Evolutionary conservation across 1,284 basidiomycete species (phyloP).

Genomic region (Fereydounia khargensis): DNA sequence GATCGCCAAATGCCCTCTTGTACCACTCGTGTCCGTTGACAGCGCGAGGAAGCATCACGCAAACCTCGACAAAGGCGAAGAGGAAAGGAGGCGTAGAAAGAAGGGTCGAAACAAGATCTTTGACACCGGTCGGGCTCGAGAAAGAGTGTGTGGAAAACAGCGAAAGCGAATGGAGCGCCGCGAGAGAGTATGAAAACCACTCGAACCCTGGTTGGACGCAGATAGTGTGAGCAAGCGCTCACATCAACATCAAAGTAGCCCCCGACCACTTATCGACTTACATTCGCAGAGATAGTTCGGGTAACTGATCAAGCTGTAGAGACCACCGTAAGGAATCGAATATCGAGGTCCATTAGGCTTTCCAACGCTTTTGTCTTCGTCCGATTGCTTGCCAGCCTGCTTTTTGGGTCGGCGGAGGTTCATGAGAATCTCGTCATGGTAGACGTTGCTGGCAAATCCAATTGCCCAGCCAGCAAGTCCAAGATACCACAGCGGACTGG

Average conservation of each 20-base stretch:
- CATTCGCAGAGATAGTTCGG: conserved; percentile 90
- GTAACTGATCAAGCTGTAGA: conserved; percentile 79
- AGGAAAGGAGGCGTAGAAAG: conserved; percentile 45
- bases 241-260: neutral
- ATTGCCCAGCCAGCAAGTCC: conserved; percentile 69
- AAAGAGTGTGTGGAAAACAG: conserved; percentile 17
- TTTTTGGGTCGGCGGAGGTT: conserved; percentile 60
- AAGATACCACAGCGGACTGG: conserved; percentile 63
- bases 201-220: conserved; percentile 43
- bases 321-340: conserved; percentile 74
- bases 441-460: conserved; percentile 75
- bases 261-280: conserved; percentile 8
- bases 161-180: conserved; percentile 37
- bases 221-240: neutral
- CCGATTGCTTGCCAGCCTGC: neutral
- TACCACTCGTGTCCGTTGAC: conserved; percentile 80
- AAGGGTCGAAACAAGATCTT: conserved; percentile 18
- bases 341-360: conserved; percentile 62
- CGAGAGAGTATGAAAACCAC: conserved; percentile 48
- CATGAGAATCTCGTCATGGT: conserved; percentile 83
- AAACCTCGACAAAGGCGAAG: conserved; percentile 71
- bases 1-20: conserved; percentile 65
- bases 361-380: conserved; percentile 10
- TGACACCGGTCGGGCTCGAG: conserved; percentile 1
- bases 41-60: conserved; percentile 75